Evolutionary conservation across 352 stramenopile species (phyloP), one percentile per base, ranked within the genome.

Genomic region (Phytophthora colocasiae): DNA sequence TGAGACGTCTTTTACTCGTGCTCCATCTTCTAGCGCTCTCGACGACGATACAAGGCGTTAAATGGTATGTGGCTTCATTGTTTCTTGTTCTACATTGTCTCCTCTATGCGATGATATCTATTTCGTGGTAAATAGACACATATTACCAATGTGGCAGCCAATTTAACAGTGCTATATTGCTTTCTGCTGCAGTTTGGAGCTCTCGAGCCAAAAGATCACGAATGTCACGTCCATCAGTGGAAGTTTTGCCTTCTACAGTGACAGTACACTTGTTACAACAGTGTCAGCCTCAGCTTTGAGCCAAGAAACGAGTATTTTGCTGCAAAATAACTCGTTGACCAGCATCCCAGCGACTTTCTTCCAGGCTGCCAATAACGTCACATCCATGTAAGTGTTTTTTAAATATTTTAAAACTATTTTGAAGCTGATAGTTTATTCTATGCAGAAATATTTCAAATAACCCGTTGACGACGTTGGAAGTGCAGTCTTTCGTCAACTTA

Each of bases 371-470:
- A 50, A 49, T 24, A 85, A 62, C 54, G 67, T 72, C 56, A 75
- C 61, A 3, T 70, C 50, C 54, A 73, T 88, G 79, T 88, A 8
- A 39, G 75, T 72, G 11, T 36, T 41, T 15, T 38, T 57, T 31
- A 0, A 41, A 32, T 2, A 22, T 2, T 2, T 22, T 22, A 22
- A 2, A 22, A 22, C 22, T 22, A 22, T 22, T 22, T 22, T 22
- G 22, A 22, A 22, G 22, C 22, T 22, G 22, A 22, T 2, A 22
- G 0, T 48, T 63, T 47, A 12, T 57, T 34, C 4, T 38, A 11
- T 43, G 26, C 34, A 90, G 79, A 43, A 64, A 87, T 57, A 44
- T 89, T 5, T 91, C 83, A 1, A 63, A 83, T 50, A 92, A 92
- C 61, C 79, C 77, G 19, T 63, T 92, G 32, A 81, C 71, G 26